Conservation (phyloP, 306 rosid species). For the Vicia villosa region DNA sequence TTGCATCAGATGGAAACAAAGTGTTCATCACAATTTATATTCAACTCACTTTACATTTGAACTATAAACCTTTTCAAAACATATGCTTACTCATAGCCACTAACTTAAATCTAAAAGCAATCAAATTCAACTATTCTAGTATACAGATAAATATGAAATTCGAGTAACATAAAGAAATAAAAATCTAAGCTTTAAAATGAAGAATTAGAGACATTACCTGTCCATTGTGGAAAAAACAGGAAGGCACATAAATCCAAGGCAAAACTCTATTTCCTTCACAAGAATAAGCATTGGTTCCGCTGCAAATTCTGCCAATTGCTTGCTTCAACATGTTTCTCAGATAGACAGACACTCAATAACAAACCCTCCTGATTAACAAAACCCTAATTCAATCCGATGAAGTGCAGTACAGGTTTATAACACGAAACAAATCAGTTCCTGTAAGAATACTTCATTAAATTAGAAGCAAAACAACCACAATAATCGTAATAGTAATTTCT, state of each 20-base stretch:
- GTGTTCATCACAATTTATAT: not conserved
- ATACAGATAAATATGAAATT: conserved; percentile 15
- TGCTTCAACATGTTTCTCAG: conserved; percentile 63
- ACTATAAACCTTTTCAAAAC: not conserved
- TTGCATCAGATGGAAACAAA: conserved; percentile 12
- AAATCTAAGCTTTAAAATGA: not conserved
- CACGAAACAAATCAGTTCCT: not conserved
- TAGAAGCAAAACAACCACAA: conserved; percentile 1
- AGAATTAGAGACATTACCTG: conserved; percentile 50
- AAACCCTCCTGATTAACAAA: conserved; percentile 14
- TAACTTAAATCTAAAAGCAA: conserved; percentile 9
- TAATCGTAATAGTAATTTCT: not conserved
- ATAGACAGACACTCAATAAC: not conserved
- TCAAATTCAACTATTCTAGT: not conserved
- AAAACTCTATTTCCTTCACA: conserved; percentile 48
- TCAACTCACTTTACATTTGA: not conserved
- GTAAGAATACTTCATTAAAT: not conserved
- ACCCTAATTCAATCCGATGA: not conserved
- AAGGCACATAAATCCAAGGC: conserved; percentile 56
- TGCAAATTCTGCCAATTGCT: conserved; percentile 49
- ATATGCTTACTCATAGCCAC: not conserved
- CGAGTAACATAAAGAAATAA: conserved; percentile 13
- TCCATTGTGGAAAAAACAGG: conserved; percentile 56
- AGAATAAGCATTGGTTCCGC: conserved; percentile 41
- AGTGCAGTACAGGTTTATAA: not conserved